Evolutionary conservation across 2,329 filamentous ascomycete genomes (phyloP).

Genomic region (Trichoderma harzianum): DNA sequence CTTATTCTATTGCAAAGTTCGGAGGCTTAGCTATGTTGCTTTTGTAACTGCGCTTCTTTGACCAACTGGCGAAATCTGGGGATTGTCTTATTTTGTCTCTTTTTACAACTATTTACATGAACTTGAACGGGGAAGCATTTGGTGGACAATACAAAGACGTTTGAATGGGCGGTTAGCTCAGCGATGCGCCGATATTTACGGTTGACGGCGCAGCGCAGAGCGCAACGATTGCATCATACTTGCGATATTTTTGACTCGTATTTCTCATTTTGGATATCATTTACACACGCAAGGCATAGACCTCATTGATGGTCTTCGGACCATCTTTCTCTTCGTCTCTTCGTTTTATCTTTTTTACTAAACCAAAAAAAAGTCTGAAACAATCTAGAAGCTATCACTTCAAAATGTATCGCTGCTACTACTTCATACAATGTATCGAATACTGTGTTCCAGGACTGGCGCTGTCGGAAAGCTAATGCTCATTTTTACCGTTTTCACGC

Average conservation of each 20-base stretch:
- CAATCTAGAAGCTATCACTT: conserved; percentile 1
- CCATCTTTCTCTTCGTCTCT: not conserved
- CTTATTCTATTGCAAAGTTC: not conserved
- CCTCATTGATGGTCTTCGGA: not conserved
- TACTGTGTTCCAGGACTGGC: conserved; percentile 10
- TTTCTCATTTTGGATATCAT: conserved; percentile 10
- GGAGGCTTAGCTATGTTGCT: not conserved
- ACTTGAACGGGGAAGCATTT: conserved; percentile 5
- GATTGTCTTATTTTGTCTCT: not conserved
- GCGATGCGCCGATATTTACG: not conserved
- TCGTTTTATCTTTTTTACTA: not conserved
- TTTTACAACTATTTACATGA: conserved; percentile 11
- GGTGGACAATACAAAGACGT: conserved; percentile 1
- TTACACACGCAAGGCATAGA: conserved; percentile 13
- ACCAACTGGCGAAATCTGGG: not conserved
- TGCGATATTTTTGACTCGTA: conserved; percentile 12
- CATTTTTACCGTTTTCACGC: not conserved
- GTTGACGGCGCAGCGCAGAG: conserved; percentile 9
- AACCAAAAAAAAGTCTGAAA: not conserved
- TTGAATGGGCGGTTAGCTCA: conserved; percentile 7
- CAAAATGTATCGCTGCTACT: conserved; percentile 2
- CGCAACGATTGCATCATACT: conserved; percentile 12
- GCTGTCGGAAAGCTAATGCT: conserved; percentile 17
- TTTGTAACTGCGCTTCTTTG: not conserved
- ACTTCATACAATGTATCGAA: conserved; percentile 14